A percentile compares a stretch with the other conserved stretches of the same genome.
Conservation (phyloP, 225 moss, liverwort and hornwort species). For the Antitrichia curtipendula region DNA sequence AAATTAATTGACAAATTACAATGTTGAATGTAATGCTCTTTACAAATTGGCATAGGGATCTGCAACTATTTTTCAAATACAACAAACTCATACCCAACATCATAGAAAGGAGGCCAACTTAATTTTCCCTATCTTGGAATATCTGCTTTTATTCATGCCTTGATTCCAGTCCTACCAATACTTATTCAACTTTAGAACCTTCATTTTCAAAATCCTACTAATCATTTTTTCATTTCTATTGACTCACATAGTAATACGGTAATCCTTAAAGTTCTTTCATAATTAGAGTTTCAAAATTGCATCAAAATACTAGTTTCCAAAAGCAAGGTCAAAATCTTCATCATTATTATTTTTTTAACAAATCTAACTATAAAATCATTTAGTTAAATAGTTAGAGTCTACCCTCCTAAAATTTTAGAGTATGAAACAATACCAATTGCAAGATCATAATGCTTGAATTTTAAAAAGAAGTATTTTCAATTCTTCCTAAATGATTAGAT, state of each 20-base stretch:
- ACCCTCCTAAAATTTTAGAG: no score
- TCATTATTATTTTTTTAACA: no score
- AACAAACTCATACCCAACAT: rapidly evolving
- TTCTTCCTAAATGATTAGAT: no score
- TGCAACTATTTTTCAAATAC: rapidly evolving
- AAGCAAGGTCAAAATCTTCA: no score
- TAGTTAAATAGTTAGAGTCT: no score
- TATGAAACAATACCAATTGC: no score
- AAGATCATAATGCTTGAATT: no score
- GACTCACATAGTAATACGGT: neutral
- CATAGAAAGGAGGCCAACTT: neutral
- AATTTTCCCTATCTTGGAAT: neutral
- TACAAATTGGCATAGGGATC: neutral
- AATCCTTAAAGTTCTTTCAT: no score
- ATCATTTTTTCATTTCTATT: neutral
- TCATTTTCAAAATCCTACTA: neutral
- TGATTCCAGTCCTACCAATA: neutral
- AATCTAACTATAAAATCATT: no score
- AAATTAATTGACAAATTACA: neutral
- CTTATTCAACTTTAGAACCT: neutral
- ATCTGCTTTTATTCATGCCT: rapidly evolving
- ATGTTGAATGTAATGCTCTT: neutral
- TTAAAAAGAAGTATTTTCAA: no score
- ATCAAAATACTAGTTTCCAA: no score
- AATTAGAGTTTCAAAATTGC: no score